Evolutionary conservation across 805 yeast genomes (phyloP).

Genomic region (Candida khao-thaluensis): DNA sequence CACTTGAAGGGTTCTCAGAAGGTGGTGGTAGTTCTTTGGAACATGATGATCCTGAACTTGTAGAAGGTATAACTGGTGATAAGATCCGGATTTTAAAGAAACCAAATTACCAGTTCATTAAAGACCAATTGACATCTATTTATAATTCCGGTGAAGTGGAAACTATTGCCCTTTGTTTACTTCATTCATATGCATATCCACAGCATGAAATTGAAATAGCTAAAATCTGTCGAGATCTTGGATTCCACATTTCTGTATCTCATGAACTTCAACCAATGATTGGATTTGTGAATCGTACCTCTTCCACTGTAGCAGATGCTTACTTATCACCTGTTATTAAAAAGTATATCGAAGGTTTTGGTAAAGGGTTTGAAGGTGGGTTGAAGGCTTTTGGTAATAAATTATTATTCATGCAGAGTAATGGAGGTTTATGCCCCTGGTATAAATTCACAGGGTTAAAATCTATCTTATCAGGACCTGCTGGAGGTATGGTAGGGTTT

Average conservation of each 20-base stretch:
- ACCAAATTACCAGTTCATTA: slow-evolving; percentile 29
- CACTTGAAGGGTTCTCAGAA: slow-evolving; percentile 71
- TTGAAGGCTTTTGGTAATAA: slow-evolving; percentile 45
- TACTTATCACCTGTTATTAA: slow-evolving; percentile 40
- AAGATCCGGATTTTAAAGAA: slow-evolving; percentile 27
- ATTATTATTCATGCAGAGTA: slow-evolving; percentile 91
- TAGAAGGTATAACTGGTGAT: slow-evolving; percentile 37
- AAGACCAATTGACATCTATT: slow-evolving; percentile 24
- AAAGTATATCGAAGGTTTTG: slow-evolving; percentile 35
- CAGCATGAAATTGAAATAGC: slow-evolving; percentile 38
- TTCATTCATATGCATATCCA: slow-evolving; percentile 43
- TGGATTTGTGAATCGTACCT: slow-evolving; percentile 40
- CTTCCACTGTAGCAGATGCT: slow-evolving; percentile 46
- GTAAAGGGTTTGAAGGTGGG: slow-evolving; percentile 42
- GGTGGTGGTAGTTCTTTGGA: slow-evolving; percentile 49
- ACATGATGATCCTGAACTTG: slow-evolving; percentile 30
- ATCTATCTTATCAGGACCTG: slow-evolving; percentile 93
- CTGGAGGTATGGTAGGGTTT: slow-evolving; percentile 96
- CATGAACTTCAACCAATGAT: slow-evolving; percentile 45
- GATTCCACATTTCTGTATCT: slow-evolving; percentile 41
- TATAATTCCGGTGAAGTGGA: slow-evolving; percentile 23
- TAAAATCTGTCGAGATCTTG: slow-evolving; percentile 32
- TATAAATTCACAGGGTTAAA: slow-evolving; percentile 78
- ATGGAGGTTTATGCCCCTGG: slow-evolving; percentile 91
- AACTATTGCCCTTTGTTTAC: slow-evolving; percentile 36